These are phyloP conservation scores for Tulasnella sp. DNA, from an alignment of 768 basidiomycete species.

Conservation along the genomic window DNA sequence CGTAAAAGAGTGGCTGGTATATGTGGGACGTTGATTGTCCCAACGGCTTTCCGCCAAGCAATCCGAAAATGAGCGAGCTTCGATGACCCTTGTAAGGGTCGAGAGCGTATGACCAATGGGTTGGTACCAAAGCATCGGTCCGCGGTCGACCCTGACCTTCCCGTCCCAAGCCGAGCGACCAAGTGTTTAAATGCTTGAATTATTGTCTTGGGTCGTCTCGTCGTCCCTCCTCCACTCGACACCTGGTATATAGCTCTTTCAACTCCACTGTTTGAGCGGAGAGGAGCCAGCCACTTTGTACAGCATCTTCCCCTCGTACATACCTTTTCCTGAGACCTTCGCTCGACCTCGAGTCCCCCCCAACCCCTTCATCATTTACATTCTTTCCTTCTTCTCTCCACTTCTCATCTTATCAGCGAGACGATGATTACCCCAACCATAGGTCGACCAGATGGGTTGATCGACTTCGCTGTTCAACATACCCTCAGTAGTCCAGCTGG, in stretches of 20 bases:
- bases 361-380: neutral
- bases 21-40: neutral
- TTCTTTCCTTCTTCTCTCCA: neutral
- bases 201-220: neutral
- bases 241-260: neutral
- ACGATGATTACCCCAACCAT: neutral
- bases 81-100: slow-evolving; percentile 7
- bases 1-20: no score
- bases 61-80: neutral
- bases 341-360: neutral
- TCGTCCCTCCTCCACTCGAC: slow-evolving; percentile 5
- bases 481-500: neutral
- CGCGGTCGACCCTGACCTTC: neutral
- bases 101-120: neutral
- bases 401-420: neutral
- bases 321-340: neutral
- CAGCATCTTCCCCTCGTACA: neutral
- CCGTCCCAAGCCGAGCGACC: neutral
- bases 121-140: neutral
- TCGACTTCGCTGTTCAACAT: neutral
- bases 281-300: neutral
- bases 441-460: neutral
- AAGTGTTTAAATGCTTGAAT: neutral
- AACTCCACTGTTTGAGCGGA: neutral
- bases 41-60: neutral